Evolutionary conservation across 78 protist species (phyloP), one percentile per base, ranked within the genome.

Genomic region (Dictyostelium discoideum): DNA sequence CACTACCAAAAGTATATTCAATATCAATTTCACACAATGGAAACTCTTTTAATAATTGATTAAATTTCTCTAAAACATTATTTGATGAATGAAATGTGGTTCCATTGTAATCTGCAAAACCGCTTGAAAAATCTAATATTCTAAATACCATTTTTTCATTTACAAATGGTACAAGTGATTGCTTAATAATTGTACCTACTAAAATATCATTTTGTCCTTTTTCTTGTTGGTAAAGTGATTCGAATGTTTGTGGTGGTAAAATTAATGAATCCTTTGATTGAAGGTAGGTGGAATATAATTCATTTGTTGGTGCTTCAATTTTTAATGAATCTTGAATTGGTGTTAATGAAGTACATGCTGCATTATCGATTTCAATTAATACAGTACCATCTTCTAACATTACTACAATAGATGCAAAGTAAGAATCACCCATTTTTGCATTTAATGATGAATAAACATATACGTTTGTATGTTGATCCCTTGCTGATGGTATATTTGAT

Each of bases 211-310:
- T 42, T 5, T 42, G 46, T 42, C 2, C 5, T 2, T 42, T 3
- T 24, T 14, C 8, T 32, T n/a, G 48, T 74, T 74, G n/a, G 14
- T 48, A 48, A 48, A 48, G 10, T 65, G 74, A 78, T 42, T 78
- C 16, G 20, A 44, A 22, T 5, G 9, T 29, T 78, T 10, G 29
- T 78, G 29, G 48, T 37, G 44, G 5, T 37, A 37, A 74, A 74
- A 74, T 78, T 42, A 81, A 20, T 63, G 82, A 76, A 37, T 87
- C 86, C 40, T 87, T 87, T 57, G 93, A 10, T 87, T 79, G 86
- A 60, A 85, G 76, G 46, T 39, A 40, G 0, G 10, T 26, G 8
- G 42, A 13, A 50, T 44, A 88, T 22, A 80, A 3, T 29, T 88
- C 72, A 24, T 88, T 46, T 1, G 16, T 8, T 65, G 93, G 93